Evolutionary conservation across 2,329 filamentous ascomycete genomes (phyloP), one percentile per base, ranked within the genome.

Genomic region (Coniochaeta prunicola): DNA sequence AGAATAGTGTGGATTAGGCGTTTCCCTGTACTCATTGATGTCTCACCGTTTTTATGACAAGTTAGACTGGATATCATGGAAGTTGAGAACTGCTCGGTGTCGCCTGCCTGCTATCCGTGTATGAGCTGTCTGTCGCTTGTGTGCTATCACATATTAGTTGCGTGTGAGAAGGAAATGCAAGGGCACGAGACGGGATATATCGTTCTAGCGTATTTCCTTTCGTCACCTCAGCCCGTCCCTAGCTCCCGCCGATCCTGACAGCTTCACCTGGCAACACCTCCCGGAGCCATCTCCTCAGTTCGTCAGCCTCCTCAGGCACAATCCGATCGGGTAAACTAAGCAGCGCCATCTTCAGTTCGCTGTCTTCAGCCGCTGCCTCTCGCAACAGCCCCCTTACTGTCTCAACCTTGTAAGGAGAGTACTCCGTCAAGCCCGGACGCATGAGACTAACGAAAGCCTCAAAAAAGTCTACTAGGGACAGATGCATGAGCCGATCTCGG

Each of bases 401-500:
- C 30, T 71, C 68, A 21, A 77, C 70, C 59, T 73, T 73, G 57
- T 71, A 69, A 0, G 60, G 38, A 0, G 64, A 60, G 19, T 57
- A 38, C 69, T 69, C 57, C 64, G 73, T 71, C 17, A 55, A 21
- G 0, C 76, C 71, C 4, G 78, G 67, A 15, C 78, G 70, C 72
- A 82, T 74, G 34, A 80, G 71, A 56, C 74, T 77, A 30, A 83
- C 68, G 21, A 83, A 70, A 8, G 72, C 70, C 69, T 83, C 78
- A 63, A 80, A 80, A 60, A 82, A 84, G 61, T 82, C 78, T n/a
- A 81, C 68, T 21, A 83, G 71, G 57, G 63, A 80, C 7, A 80
- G 68, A 48, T 78, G 75, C 76, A 84, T 79, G 24, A 85, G 71
- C 21, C 70, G 60, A 58, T 84, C 82, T 0, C 70, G 65, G 58